Percentiles rank a stretch among this genome's conserved stretches.
Conservation (phyloP, 2,329 filamentous ascomycete species). For the Trichophaea hybrida region DNA sequence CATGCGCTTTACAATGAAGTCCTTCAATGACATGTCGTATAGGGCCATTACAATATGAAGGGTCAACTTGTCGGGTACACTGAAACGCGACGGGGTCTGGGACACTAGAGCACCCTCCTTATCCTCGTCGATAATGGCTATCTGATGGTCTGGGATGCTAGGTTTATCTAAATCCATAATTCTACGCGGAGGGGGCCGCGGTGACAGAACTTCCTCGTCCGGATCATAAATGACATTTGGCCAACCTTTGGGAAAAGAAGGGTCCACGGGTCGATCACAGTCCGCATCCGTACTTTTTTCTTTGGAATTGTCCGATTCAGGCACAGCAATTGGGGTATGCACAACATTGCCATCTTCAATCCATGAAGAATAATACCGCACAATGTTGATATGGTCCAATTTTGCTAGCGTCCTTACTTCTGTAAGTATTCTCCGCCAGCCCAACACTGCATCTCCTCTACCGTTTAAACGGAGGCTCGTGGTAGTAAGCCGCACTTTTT, state of each 20-base stretch:
- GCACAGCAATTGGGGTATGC: not conserved
- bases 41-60: not conserved
- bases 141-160: not conserved
- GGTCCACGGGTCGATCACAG: not conserved
- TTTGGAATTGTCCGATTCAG: not conserved
- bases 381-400: conserved; percentile 51
- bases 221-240: not conserved
- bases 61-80: not conserved
- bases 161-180: not conserved
- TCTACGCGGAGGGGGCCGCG: not conserved
- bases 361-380: conserved; percentile 53
- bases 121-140: not conserved
- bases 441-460: conserved; percentile 28
- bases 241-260: not conserved
- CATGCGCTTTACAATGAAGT: not conserved
- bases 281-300: not conserved
- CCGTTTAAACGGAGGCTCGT: conserved; percentile 33
- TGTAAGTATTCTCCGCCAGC: conserved; percentile 43
- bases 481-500: conserved; percentile 46
- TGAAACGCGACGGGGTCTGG: not conserved
- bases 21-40: not conserved
- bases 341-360: conserved; percentile 35
- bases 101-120: not conserved
- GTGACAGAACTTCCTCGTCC: not conserved
- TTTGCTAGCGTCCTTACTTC: conserved; percentile 49